phyloP scores from a whole-genome alignment of 2,329 filamentous ascomycete genomes.

The Nothomitra cinnamomea region DNA sequence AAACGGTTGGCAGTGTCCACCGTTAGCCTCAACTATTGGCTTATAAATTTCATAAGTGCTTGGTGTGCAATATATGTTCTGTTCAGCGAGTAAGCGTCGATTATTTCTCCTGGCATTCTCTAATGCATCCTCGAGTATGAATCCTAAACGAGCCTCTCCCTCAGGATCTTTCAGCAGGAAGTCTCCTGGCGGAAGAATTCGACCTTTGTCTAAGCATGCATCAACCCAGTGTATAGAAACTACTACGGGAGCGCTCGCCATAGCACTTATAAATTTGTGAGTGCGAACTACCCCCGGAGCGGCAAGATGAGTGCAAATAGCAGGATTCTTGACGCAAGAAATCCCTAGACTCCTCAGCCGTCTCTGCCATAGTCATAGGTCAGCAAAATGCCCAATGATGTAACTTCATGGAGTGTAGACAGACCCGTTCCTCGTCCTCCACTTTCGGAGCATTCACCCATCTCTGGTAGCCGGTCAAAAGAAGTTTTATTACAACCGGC shows the following conservation, averaged over 20 bases:
- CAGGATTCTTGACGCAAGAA: slow-evolving; percentile 56
- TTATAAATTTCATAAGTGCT: slow-evolving; percentile 76
- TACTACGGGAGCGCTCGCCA: slow-evolving; percentile 65
- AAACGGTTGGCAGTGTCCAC: slow-evolving; percentile 66
- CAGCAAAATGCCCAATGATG: neutral
- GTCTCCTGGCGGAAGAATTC: slow-evolving; percentile 44
- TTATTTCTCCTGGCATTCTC: slow-evolving; percentile 58
- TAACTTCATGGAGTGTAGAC: slow-evolving; percentile 16
- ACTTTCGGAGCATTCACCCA: slow-evolving; percentile 61
- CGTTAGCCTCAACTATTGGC: slow-evolving; percentile 74
- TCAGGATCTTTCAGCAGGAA: slow-evolving; percentile 55
- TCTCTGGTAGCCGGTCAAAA: slow-evolving; percentile 68
- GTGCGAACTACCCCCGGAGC: slow-evolving; percentile 79
- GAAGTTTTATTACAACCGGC: slow-evolving; percentile 53
- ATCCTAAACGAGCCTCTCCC: slow-evolving; percentile 52
- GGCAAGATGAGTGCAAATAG: slow-evolving; percentile 67
- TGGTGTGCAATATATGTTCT: slow-evolving; percentile 72
- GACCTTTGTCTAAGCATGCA: slow-evolving; percentile 50
- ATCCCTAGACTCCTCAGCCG: slow-evolving; percentile 74
- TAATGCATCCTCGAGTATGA: slow-evolving; percentile 52
- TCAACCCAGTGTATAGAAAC: slow-evolving; percentile 68
- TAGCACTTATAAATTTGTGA: slow-evolving; percentile 77
- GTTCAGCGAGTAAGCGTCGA: slow-evolving; percentile 55
- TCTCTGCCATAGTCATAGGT: slow-evolving; percentile 32
- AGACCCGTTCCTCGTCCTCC: slow-evolving; percentile 67